These are phyloP conservation scores for Pythium angustatum DNA, from an alignment of 352 stramenopile species.

Conservation along the genomic window DNA sequence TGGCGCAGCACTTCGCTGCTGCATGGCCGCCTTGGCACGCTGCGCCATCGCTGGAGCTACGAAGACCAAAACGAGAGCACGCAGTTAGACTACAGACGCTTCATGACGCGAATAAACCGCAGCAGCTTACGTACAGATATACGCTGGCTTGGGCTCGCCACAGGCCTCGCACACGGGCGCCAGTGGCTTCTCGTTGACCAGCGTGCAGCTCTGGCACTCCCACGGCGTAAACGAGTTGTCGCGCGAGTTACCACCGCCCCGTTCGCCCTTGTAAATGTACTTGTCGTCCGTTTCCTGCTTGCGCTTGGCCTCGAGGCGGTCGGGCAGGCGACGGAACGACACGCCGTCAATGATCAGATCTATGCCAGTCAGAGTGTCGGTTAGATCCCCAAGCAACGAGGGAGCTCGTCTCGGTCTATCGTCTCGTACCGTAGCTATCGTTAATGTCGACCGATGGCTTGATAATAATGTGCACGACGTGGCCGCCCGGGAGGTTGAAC, in stretches of 20 bases:
- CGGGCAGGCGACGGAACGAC: conserved; percentile 75
- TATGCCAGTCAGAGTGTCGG: conserved; percentile 15
- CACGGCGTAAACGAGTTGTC: conserved; percentile 66
- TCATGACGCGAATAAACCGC: too few species aligned
- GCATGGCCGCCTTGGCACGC: conserved; percentile 47
- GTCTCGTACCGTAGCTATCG: conserved; percentile 75
- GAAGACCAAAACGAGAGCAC: too few species aligned
- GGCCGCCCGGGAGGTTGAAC: conserved; percentile 76
- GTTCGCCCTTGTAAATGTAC: conserved; percentile 46
- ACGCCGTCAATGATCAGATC: conserved; percentile 81
- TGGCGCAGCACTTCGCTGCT: conserved; percentile 26
- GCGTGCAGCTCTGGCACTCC: conserved; percentile 71
- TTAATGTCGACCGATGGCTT: conserved; percentile 85
- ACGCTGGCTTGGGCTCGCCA: conserved; percentile 56
- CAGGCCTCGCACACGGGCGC: conserved; percentile 78
- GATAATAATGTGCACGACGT: conserved; percentile 85
- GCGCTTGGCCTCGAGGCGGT: conserved; percentile 44
- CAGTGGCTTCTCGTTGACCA: conserved; percentile 78
- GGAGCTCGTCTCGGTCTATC: not conserved
- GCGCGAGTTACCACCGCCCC: conserved; percentile 31
- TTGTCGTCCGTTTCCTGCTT: conserved; percentile 37
- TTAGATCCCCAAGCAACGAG: too few species aligned
- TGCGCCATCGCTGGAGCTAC: conserved; percentile 50
- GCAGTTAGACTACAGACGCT: too few species aligned
- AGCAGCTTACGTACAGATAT: conserved; percentile 63